These are phyloP conservation scores for Fusarium sp. DNA, from an alignment of 2,329 filamentous ascomycete species.

Conservation along the genomic window DNA sequence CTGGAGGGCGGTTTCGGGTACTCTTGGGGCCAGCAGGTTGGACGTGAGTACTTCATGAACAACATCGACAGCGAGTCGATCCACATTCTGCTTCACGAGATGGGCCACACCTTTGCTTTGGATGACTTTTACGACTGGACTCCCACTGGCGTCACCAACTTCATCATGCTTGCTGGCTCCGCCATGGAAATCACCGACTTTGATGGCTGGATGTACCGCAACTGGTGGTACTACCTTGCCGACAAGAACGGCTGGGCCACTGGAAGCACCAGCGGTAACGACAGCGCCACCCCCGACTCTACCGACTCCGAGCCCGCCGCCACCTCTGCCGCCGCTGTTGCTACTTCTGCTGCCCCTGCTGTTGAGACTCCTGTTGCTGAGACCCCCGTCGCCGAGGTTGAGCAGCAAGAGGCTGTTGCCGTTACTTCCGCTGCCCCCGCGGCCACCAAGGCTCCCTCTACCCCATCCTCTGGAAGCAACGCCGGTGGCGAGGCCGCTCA, in stretches of 20 bases:
- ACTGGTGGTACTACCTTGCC: slow-evolving; percentile 60
- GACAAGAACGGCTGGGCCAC: slow-evolving; percentile 46
- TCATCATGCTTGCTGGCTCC: slow-evolving; percentile 63
- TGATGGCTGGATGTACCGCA: slow-evolving; percentile 64
- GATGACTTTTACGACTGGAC: slow-evolving; percentile 62
- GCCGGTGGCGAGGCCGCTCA: neutral
- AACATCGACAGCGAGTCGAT: slow-evolving; percentile 56
- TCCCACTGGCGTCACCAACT: slow-evolving; percentile 58
- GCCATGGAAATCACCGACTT: slow-evolving; percentile 62
- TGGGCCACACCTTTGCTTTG: slow-evolving; percentile 60
- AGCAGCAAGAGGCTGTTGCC: slow-evolving; percentile 2
- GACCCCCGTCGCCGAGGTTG: neutral
- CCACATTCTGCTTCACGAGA: slow-evolving; percentile 64
- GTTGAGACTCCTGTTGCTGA: neutral
- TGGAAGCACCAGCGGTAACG: neutral
- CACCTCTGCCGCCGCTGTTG: neutral
- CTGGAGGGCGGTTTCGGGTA: slow-evolving; percentile 61
- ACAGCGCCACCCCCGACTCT: neutral
- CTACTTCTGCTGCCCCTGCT: neutral
- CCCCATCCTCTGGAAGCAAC: neutral
- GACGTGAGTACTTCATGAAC: slow-evolving; percentile 61
- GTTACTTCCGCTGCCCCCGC: neutral
- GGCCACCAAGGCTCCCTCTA: neutral
- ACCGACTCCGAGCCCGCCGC: neutral
- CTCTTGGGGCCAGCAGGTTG: slow-evolving; percentile 63